These are phyloP conservation scores for Boletellus sp. DNA, from an alignment of 768 basidiomycete species.

Conservation along the genomic window DNA sequence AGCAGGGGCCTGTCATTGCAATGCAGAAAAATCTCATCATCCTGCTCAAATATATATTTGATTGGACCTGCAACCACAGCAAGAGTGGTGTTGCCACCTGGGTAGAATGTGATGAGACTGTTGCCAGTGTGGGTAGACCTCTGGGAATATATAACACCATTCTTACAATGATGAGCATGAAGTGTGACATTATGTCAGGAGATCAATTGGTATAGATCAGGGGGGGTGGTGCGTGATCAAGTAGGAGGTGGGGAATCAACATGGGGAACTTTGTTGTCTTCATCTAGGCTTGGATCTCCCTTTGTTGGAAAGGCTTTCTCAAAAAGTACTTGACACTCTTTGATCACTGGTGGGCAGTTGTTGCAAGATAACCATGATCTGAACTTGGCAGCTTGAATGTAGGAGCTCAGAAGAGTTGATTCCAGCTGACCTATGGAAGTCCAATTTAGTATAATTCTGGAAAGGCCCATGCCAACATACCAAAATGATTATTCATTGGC, in stretches of 20 bases:
- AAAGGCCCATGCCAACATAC: not conserved
- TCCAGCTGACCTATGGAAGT: not conserved
- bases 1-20: not conserved
- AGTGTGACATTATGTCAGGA: not conserved
- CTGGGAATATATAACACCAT: not conserved
- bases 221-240: not conserved
- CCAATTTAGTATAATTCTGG: not conserved
- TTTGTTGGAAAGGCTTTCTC: conserved; percentile 7
- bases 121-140: conserved; percentile 1
- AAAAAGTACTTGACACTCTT: conserved; percentile 1
- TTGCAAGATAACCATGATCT: not conserved
- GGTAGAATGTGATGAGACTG: not conserved
- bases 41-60: conserved; percentile 1
- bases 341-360: not conserved
- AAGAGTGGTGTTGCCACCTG: not conserved
- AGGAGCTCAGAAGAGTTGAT: not conserved
- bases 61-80: not conserved
- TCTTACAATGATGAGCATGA: not conserved
- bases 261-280: too few species aligned
- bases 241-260: not conserved
- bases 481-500: not conserved
- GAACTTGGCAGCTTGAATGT: not conserved
- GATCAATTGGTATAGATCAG: not conserved
- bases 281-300: too few species aligned
- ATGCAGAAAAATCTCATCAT: conserved; percentile 1